Evolutionary conservation across 306 rosid genomes (phyloP), one percentile per base, ranked within the genome.

Genomic region (Inga oerstediana): DNA sequence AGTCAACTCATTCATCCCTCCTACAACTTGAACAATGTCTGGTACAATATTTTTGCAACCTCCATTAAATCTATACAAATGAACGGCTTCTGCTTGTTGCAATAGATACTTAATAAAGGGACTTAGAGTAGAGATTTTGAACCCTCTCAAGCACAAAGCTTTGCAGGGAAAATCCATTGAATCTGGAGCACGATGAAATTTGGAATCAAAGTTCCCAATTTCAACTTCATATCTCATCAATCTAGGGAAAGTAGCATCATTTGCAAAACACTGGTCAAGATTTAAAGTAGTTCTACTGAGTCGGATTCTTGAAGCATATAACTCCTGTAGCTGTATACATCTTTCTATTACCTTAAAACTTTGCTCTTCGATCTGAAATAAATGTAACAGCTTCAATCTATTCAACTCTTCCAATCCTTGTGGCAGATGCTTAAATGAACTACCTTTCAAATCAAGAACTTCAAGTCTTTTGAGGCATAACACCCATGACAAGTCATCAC

Each of bases 21-120:
- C 44, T n/a, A 54, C 52, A 62, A 49, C 79, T 17, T 17, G 30
- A 83, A 58, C 13, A 51, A 59, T 14, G 41, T 71, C 58, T 24
- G 79, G 78, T 70, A 72, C 5, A 41, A 77, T 58, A 77, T 48
- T 61, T 59, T 48, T 69, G 67, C 64, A 68, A 10, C 77, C 72
- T 58, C 58, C 74, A 61, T 11, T 2, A 34, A 14, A 16, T 6
- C 10, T 32, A 22, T 10, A 1, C 3, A 72, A 35, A 46, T 7
- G 22, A 68, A 82, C 54, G 43, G 43, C 14, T 41, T 35, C 54
- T n/a, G 68, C 74, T 46, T 54, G 20, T 32, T 61, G 56, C 1
- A 71, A 35, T 22, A 83, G 49, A 52, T 61, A 11, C 39, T 67
- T 67, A n/a, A 56, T 58, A 22, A 77, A n/a, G 56, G 58, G 2